phyloP scores from a whole-genome alignment of 2,329 filamentous ascomycete genomes.

The Tolypocladium guangdongense region DNA sequence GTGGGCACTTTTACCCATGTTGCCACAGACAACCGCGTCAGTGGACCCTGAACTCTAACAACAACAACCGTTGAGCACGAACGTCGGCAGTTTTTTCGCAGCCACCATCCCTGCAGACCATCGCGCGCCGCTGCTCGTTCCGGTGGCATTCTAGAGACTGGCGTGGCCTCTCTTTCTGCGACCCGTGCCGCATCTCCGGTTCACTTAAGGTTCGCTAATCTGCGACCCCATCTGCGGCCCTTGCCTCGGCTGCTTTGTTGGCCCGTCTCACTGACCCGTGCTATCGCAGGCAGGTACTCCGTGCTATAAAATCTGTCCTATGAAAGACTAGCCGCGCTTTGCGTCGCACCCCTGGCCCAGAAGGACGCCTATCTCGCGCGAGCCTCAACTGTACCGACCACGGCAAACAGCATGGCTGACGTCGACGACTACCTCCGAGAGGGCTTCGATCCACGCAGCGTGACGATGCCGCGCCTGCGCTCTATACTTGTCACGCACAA shows the following conservation, averaged over 20 bases:
- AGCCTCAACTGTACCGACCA: background rate
- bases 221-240: slow-evolving; percentile 4
- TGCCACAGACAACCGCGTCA: slow-evolving; percentile 30
- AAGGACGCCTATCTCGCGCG: background rate
- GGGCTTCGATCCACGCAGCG: slow-evolving; percentile 70
- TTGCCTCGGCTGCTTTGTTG: slow-evolving; percentile 2
- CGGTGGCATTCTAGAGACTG: background rate
- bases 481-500: slow-evolving; percentile 87
- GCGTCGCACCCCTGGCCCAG: too few species aligned
- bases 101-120: slow-evolving; percentile 4
- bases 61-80: slow-evolving; percentile 4
- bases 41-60: slow-evolving; percentile 9
- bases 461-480: slow-evolving; percentile 81
- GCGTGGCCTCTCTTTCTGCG: slow-evolving; percentile 1
- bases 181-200: background rate
- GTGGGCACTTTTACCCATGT: slow-evolving; percentile 10
- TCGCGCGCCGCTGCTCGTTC: background rate
- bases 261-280: slow-evolving; percentile 3
- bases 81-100: background rate
- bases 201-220: background rate
- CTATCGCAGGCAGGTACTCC: background rate
- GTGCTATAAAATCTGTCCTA: too few species aligned
- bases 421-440: slow-evolving; percentile 77
- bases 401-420: slow-evolving; percentile 40
- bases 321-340: background rate